phyloP scores from a whole-genome alignment of 805 yeast species.

The Pichia insulana region DNA sequence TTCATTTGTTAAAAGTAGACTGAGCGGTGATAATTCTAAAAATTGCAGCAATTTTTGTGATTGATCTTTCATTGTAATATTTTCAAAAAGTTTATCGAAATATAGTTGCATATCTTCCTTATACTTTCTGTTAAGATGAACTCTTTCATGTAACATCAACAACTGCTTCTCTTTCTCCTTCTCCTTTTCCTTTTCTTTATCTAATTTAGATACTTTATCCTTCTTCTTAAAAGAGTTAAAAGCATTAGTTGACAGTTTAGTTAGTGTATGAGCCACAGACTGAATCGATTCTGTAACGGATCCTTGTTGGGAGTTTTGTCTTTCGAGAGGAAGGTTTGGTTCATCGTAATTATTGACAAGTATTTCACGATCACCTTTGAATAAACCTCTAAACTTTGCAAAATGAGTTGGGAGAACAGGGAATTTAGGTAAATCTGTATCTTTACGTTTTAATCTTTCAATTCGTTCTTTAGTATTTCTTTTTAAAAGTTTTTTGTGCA shows the following conservation, averaged over 20 bases:
- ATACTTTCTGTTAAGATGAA: conserved; percentile 25
- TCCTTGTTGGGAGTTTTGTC: background rate
- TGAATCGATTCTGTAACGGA: conserved; percentile 1
- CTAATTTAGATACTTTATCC: background rate
- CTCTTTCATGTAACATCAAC: conserved; percentile 4
- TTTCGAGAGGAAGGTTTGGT: background rate
- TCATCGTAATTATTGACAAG: background rate
- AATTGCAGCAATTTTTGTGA: conserved; percentile 78
- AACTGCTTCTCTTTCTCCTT: conserved; percentile 1
- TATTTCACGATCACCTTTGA: conserved; percentile 4
- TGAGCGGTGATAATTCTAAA: conserved; percentile 82
- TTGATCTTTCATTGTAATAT: conserved; percentile 65
- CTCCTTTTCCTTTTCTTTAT: conserved; percentile 1
- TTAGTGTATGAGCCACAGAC: conserved; percentile 2
- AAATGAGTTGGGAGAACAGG: conserved; percentile 21
- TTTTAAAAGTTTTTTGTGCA: conserved; percentile 55
- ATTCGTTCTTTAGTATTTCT: conserved; percentile 7
- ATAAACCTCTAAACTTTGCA: conserved; percentile 5
- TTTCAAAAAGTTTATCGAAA: conserved; percentile 49
- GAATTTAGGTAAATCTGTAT: conserved; percentile 30
- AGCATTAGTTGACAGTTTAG: conserved; percentile 1
- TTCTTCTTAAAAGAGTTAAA: background rate
- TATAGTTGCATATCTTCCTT: conserved; percentile 52
- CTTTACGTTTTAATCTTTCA: conserved; percentile 14
- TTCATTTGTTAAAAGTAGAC: conserved; percentile 76